phyloP scores from a whole-genome alignment of 1,284 basidiomycete species.

The Ustilago hordei region DNA sequence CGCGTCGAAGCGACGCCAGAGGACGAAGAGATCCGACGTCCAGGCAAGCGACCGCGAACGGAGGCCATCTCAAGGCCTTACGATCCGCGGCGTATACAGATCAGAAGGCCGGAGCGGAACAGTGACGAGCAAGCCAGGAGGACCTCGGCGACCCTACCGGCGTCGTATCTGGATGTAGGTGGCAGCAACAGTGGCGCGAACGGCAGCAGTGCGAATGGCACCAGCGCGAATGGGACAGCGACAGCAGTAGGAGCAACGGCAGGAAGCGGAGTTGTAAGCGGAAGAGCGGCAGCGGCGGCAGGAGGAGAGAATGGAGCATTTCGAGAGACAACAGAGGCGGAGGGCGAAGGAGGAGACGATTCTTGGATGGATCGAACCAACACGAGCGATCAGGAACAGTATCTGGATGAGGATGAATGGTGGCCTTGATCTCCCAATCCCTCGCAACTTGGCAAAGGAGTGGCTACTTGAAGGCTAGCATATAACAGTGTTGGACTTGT shows the following conservation, averaged over 20 bases:
- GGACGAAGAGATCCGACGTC: constrained; percentile 48
- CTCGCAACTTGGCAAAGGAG: neutral
- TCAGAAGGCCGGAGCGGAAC: neutral
- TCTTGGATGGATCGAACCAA: constrained; percentile 38
- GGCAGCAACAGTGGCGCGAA: constrained; percentile 5
- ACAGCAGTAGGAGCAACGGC: constrained; percentile 2
- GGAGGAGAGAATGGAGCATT: constrained; percentile 4
- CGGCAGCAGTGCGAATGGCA: constrained; percentile 15
- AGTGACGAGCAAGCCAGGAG: neutral
- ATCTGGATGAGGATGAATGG: constrained; percentile 47
- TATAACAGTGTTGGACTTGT: neutral
- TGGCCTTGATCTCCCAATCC: constrained; percentile 18
- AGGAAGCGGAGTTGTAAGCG: constrained; percentile 1
- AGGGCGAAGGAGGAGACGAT: constrained; percentile 26
- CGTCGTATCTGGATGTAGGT: constrained; percentile 29
- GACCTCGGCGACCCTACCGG: constrained; percentile 11
- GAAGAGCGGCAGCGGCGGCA: constrained; percentile 3
- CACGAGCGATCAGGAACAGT: constrained; percentile 38
- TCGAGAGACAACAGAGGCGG: neutral
- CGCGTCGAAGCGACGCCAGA: constrained; percentile 40
- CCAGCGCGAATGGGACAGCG: neutral
- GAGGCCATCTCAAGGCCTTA: constrained; percentile 18
- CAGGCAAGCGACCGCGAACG: constrained; percentile 33
- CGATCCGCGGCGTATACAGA: constrained; percentile 17
- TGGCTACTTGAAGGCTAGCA: neutral